Percentiles rank a stretch among this genome's conserved stretches.
These are phyloP conservation scores for Penicillium sp. DNA, from an alignment of 2,329 filamentous ascomycete genomes.

Conservation along the genomic window DNA sequence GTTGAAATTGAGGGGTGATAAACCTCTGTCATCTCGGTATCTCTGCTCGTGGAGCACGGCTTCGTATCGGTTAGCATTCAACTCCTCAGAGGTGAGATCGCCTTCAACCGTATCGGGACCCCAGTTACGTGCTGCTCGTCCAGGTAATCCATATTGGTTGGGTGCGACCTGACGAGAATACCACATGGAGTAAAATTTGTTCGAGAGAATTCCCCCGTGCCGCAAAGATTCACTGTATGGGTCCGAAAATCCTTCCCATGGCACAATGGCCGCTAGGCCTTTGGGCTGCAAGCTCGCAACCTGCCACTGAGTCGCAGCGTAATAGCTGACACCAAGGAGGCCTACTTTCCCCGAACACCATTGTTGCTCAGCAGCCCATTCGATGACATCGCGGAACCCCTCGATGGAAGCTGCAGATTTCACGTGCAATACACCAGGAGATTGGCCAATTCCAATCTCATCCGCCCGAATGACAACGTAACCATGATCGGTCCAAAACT, in stretches of 20 bases:
- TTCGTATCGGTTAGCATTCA: constrained; percentile 1
- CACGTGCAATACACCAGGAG: constrained; percentile 13
- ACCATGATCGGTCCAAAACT: constrained; percentile 54
- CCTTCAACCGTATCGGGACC: constrained; percentile 26
- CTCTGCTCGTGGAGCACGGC: constrained; percentile 35
- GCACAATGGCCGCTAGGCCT: constrained; percentile 49
- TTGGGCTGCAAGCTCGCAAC: constrained; percentile 51
- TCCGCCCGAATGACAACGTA: constrained; percentile 58
- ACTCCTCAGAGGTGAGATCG: constrained; percentile 11
- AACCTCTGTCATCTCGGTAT: constrained; percentile 61
- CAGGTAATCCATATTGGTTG: constrained; percentile 60
- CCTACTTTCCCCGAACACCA: constrained; percentile 47
- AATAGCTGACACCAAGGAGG: constrained; percentile 51
- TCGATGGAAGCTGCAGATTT: neutral
- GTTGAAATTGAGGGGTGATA: constrained; percentile 60
- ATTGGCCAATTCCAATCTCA: constrained; percentile 52
- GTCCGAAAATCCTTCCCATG: constrained; percentile 55
- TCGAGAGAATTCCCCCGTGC: constrained; percentile 60
- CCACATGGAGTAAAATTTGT: constrained; percentile 60
- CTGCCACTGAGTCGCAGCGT: constrained; percentile 53
- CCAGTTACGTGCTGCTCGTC: constrained; percentile 17
- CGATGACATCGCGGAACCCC: constrained; percentile 4
- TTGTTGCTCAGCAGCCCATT: constrained; percentile 8
- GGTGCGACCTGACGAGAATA: constrained; percentile 62
- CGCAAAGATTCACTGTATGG: constrained; percentile 52